Base-by-base conservation (phyloP, 169 alveolate genomes). In the Hepatocystis sp. region DNA sequence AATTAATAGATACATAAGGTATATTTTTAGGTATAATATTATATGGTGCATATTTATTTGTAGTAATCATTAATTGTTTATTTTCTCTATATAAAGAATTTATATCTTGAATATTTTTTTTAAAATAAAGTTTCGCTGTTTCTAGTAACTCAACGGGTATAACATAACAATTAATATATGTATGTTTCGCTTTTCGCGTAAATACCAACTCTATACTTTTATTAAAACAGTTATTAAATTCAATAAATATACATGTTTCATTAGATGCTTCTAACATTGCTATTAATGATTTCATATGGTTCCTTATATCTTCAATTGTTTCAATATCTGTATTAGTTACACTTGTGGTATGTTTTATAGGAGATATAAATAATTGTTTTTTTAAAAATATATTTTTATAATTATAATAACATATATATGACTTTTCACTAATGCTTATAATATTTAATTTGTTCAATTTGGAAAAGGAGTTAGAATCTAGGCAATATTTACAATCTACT, bases 71-170 rank as follows among this genome's bases (percentile, higher is more conserved):
- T 81, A 81, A 81, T 42, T 81, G 89, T 53, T 81, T 81, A 21
- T 81, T 81, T 81, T 81, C 89, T 81, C 89, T 81, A 81, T 81
- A 81, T 42, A 81, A 34, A 32, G 89, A 81, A 49, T 51, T 81
- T 34, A 81, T 46, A 61, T 81, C 89, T 34, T 81, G 68, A 49
- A 81, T 8, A 81, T 81, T 81, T 81, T 81, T 81, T 56, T 81
- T 81, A 34, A 81, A 81, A 81, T 81, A 81, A 61, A 60, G 47
- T 61, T 81, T 81, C 17, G 89, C 89, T 56, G 46, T 63, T 46
- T 60, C 81, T 39, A 81, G 44, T 63, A 81, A 32, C 19, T 81
- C 84, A 60, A 81, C 49, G 7, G 89, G 89, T 32, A 81, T 81
- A 17, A 64, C 34, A 56, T 81, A 81, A 63, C 89, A 81, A 63